phyloP scores from a whole-genome alignment of 208 protist genomes.

The Leishmania arabica region DNA sequence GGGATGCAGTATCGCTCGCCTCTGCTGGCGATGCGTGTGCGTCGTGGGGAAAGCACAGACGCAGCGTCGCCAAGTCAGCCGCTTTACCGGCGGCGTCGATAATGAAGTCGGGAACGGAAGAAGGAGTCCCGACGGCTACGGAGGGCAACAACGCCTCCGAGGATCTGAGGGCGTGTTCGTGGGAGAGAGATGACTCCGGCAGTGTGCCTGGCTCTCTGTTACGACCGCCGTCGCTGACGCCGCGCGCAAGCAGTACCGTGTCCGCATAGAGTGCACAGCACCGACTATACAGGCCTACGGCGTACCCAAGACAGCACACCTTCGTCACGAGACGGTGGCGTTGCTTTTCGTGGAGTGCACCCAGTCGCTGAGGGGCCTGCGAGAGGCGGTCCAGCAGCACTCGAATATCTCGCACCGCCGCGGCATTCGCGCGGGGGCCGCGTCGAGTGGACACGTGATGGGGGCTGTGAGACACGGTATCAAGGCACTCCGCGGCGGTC shows the following conservation, averaged over 20 bases:
- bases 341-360: conserved; percentile 14
- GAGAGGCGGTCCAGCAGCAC: conserved; percentile 19
- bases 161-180: not conserved
- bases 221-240: not conserved
- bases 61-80: conserved; percentile 25
- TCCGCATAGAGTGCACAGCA: conserved; percentile 30
- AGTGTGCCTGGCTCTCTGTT: not conserved
- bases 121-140: not conserved
- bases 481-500: not conserved
- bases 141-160: not conserved
- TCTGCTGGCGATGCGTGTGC: not conserved
- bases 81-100: conserved; percentile 31
- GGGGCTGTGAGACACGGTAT: not conserved
- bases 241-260: conserved; percentile 6
- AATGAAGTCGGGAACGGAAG: conserved; percentile 24
- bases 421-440: not conserved
- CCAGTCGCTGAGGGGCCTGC: conserved; percentile 18
- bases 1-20: not conserved
- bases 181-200: not conserved
- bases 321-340: conserved; percentile 24
- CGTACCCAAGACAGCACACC: conserved; percentile 30
- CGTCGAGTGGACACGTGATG: not conserved
- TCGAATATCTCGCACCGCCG: conserved; percentile 12
- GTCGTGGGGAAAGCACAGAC: conserved; percentile 13
- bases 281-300: conserved; percentile 26